Base-by-base conservation (phyloP, 257 asterid genomes). In the Rauvolfia tetraphylla region DNA sequence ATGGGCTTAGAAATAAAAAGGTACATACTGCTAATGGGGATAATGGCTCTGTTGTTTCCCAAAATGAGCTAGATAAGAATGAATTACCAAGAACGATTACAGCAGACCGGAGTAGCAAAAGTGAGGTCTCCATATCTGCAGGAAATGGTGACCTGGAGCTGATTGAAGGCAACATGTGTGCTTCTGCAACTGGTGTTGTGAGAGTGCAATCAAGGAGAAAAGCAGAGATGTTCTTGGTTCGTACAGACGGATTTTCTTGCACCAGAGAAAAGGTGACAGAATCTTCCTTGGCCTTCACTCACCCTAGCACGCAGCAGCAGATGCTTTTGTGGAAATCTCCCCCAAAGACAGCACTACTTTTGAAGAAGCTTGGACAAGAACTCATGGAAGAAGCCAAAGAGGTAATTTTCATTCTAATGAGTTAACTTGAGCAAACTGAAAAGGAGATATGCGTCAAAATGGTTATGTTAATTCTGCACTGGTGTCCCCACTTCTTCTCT, bases 261-360 rank as follows among this genome's bases (percentile, higher is more conserved):
- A 79, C 90, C 56, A 84, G 99, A 84, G 99, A 95, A 81, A 95
- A 90, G 86, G 99, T 95, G 59, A 93, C 95, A 27, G 99, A 95
- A 82, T 87, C 99, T 84, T 95, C 99, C 70, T 86, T 95, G 88
- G 98, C 96, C 23, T 95, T 95, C 85, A 90, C 97, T 78, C 98
- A 95, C 82, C 98, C 99, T 41, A 91, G 96, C 85, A 95, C 99
- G 56, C 99, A 93, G 87, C 99, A 91, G 83, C 99, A 95, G 87
- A 95, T 90, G 96, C 99, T 95, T 84, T 75, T 91, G 88, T 95
- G 99, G 99, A 91, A 93, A 87, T 95, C 99, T 77, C 74, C 90
- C 17, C 99, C 99, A 1, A 95, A 91, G 87, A 95, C 98, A 71
- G 97, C 89, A 62, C 81, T 95, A 79, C 79, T 95, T 71, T 82